Evolutionary conservation across 2,329 filamentous ascomycete genomes (phyloP).

Genomic region (Hypoxylon sp.): DNA sequence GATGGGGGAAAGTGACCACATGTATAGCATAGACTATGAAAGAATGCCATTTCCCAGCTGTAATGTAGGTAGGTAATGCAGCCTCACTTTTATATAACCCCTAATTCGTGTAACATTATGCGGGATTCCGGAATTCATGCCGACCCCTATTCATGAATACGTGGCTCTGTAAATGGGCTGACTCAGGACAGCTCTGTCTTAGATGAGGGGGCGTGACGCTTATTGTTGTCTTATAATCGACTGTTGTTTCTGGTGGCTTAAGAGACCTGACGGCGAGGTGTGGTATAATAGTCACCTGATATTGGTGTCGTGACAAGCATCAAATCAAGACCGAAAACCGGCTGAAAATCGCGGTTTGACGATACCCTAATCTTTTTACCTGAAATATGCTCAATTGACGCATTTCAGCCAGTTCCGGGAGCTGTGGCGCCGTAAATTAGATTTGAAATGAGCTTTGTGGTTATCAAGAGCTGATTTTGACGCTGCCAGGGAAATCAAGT

Average conservation of each 20-base stretch:
- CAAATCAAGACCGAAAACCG: not conserved
- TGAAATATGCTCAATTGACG: slow-evolving; percentile 1
- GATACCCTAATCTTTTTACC: not conserved
- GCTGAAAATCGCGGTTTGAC: not conserved
- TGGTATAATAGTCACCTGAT: slow-evolving; percentile 1
- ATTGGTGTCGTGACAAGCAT: not conserved
- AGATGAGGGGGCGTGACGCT: not conserved
- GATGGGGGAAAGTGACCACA: not conserved
- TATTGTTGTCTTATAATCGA: slow-evolving; percentile 5
- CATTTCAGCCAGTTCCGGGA: not conserved
- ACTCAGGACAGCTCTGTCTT: slow-evolving; percentile 4
- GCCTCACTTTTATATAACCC: slow-evolving; percentile 1
- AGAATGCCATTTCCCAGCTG: not conserved
- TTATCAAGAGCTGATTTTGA: not conserved
- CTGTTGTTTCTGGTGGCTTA: not conserved
- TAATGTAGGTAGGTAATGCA: not conserved
- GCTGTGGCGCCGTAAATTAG: not conserved
- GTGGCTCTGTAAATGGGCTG: slow-evolving; percentile 3
- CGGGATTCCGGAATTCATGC: slow-evolving; percentile 4
- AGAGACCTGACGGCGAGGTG: not conserved
- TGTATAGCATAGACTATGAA: not conserved
- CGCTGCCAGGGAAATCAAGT: not conserved
- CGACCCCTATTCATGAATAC: not conserved
- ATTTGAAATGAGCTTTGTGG: not conserved
- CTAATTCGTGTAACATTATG: not conserved